Conservation (phyloP, 192 early-diverging fungal genomes). For the Gamsiella multidivaricata region DNA sequence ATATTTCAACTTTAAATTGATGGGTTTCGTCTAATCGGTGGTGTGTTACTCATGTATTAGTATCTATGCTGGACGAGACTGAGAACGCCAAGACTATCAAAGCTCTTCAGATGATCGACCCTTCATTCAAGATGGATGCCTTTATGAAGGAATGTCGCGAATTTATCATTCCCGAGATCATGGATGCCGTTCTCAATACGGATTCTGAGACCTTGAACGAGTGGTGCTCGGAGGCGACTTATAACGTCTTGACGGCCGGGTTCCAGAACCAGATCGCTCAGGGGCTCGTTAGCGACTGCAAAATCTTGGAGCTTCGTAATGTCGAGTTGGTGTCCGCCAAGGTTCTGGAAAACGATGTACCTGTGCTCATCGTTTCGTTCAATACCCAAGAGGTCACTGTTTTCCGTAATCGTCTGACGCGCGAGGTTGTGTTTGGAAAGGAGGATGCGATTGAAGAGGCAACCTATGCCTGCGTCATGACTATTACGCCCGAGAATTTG, state of each 20-base stretch:
- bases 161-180: constrained; percentile 94
- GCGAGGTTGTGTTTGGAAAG: constrained; percentile 87
- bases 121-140: constrained; percentile 82
- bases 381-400: constrained; percentile 93
- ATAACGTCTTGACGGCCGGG: constrained; percentile 84
- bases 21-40: no score
- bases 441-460: constrained; percentile 91
- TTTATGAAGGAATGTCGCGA: constrained; percentile 93
- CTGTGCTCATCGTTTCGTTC: constrained; percentile 90
- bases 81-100: constrained; percentile 92
- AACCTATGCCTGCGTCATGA: constrained; percentile 90
- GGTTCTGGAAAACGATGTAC: constrained; percentile 93
- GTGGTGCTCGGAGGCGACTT: constrained; percentile 96
- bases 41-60: constrained; percentile 26
- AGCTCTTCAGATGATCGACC: constrained; percentile 87
- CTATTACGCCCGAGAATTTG: constrained; percentile 83
- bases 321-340: constrained; percentile 91
- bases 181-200: constrained; percentile 93
- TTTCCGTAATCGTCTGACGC: constrained; percentile 88
- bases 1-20: background rate
- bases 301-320: constrained; percentile 91
- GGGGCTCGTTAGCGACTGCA: constrained; percentile 93
- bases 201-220: constrained; percentile 84
- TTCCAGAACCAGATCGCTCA: constrained; percentile 86
- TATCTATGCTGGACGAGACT: constrained; percentile 89